Evolutionary conservation across 2,329 filamentous ascomycete species (phyloP).

Genomic region (Colletotrichum higginsianum): DNA sequence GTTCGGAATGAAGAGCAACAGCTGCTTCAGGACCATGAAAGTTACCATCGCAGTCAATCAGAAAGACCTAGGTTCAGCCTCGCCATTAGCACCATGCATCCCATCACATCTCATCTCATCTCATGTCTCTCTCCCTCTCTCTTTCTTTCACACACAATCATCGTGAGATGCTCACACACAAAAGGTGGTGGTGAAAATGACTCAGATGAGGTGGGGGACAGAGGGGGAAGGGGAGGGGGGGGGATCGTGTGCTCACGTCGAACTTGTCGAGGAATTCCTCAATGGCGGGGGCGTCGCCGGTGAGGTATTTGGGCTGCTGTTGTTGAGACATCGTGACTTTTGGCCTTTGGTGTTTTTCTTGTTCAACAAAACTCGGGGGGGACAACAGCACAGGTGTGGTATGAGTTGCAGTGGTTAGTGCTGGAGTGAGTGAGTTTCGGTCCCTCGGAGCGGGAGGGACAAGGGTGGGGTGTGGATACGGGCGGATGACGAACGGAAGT

Average conservation of each 20-base stretch:
- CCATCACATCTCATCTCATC: background rate
- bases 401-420: constrained; percentile 28
- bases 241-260: constrained; percentile 77
- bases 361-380: constrained; percentile 20
- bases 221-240: constrained; percentile 19
- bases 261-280: constrained; percentile 90
- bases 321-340: constrained; percentile 50
- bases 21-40: constrained; percentile 24
- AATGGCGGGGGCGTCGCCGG: constrained; percentile 83
- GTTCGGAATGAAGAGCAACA: constrained; percentile 17
- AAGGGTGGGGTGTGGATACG: constrained; percentile 9
- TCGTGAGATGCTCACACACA: constrained; percentile 2
- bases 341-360: constrained; percentile 11
- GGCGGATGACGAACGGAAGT: constrained; percentile 1
- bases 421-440: constrained; percentile 1
- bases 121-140: too few species aligned
- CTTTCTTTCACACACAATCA: background rate
- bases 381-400: background rate
- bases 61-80: constrained; percentile 69
- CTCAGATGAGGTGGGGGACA: constrained; percentile 30
- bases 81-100: constrained; percentile 42
- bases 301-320: constrained; percentile 75
- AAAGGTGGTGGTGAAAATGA: constrained; percentile 18
- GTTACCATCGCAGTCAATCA: constrained; percentile 97
- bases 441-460: constrained; percentile 7